Base-by-base conservation (phyloP, 495 filamentous ascomycete genomes). In the Podospora pseudocomata region DNA sequence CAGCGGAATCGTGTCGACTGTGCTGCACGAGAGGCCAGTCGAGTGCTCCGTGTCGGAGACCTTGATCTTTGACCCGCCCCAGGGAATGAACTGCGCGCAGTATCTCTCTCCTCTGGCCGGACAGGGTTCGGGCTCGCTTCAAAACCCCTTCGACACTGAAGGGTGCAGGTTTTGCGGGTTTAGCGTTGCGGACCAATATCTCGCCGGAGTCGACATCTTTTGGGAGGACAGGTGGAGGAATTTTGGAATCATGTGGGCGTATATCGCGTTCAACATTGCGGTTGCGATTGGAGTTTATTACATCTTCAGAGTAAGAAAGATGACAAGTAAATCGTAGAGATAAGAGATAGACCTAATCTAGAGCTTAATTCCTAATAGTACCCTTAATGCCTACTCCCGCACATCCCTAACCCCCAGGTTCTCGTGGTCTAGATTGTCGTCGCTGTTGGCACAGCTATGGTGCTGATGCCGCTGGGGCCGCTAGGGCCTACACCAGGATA, bases 31-130 rank as follows among this genome's bases (percentile, higher is more conserved):
- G 5, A 78, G 80, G 2, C 39, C 67, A 0, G 83, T 87, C 6
- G 34, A 75, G 3, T 92, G 90, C 73, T 80, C 88, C 0, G 65
- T 72, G 5, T 81, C 80, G 44, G 89, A 92, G 72, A 74, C 82
- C 23, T 66, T 85, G 18, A 71, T 71, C 0, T 81, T 92, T 67
- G 71, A 80, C 16, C 84, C 89, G 7, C 86, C 85, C 0, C 19
- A 57, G 1, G 71, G 71, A 5, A 67, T 63, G 68, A 78, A 68
- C 6, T 81, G 78, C 39, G 72, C 49, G 0, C 58, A 71, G 30
- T 80, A 77, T 34, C 57, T 80, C 18, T 26, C 16, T 4, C 71
- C 72, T 1, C 69, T 74, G 58, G 11, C 70, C 0, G 28, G 60
- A 9, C 28, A 55, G 3, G 76, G 73, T 19, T 74, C 77, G 0